These are phyloP conservation scores for Annona squamosa DNA, from an alignment of 164 flowering plant species.

Conservation along the genomic window DNA sequence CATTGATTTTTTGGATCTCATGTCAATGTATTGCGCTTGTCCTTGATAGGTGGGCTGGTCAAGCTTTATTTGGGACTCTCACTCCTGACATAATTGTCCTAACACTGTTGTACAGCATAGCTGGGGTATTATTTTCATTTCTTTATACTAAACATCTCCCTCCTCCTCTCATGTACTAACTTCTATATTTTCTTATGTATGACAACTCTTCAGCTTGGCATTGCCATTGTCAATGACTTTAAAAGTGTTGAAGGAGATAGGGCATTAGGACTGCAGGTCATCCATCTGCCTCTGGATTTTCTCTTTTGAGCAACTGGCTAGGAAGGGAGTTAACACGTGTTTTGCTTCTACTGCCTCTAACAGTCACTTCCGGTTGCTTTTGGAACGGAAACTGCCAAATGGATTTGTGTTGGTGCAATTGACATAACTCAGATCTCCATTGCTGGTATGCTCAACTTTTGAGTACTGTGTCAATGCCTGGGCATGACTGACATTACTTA, in stretches of 20 bases:
- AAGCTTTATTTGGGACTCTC: constrained; percentile 90
- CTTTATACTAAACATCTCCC: background rate
- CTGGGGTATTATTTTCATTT: constrained; percentile 60
- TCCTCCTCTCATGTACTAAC: constrained; percentile 4
- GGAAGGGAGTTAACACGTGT: background rate
- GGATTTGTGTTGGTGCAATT: constrained; percentile 94
- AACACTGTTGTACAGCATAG: constrained; percentile 85
- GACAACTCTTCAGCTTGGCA: constrained; percentile 55
- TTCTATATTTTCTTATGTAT: constrained; percentile 6
- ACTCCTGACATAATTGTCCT: constrained; percentile 78
- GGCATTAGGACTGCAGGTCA: constrained; percentile 85
- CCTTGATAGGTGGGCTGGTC: constrained; percentile 94
- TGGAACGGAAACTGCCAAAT: constrained; percentile 91
- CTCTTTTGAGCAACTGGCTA: background rate
- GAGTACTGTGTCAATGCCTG: background rate
- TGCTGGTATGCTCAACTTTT: constrained; percentile 44
- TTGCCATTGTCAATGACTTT: constrained; percentile 92
- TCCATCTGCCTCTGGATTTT: background rate
- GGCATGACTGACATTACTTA: too few species aligned
- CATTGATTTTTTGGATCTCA: background rate
- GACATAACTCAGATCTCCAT: constrained; percentile 81
- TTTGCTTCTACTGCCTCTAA: background rate
- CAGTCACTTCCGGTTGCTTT: constrained; percentile 97
- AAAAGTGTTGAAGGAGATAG: constrained; percentile 94
- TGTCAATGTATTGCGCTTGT: background rate